These are phyloP conservation scores for Penicillium carneum DNA, from an alignment of 2,329 filamentous ascomycete species.

Conservation along the genomic window DNA sequence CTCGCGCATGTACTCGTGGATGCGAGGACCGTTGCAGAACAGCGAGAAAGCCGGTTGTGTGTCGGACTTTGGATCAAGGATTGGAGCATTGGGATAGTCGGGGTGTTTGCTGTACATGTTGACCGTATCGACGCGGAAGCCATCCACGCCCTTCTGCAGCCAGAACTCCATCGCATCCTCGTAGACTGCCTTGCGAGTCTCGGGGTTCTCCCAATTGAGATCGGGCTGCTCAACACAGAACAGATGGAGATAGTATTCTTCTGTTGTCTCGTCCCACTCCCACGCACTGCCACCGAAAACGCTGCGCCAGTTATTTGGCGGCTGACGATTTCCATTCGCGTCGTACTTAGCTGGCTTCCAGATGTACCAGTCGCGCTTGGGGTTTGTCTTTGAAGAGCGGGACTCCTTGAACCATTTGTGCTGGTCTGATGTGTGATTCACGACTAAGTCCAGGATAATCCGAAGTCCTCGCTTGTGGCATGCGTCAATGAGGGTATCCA, in stretches of 20 bases:
- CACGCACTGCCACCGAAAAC: conserved; percentile 69
- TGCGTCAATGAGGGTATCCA: conserved; percentile 64
- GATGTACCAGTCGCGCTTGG: conserved; percentile 72
- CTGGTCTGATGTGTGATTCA: conserved; percentile 75
- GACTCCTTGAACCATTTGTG: conserved; percentile 74
- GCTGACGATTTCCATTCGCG: conserved; percentile 63
- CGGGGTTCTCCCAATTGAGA: conserved; percentile 76
- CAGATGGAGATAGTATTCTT: conserved; percentile 76
- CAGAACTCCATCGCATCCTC: conserved; percentile 75
- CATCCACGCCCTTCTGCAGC: conserved; percentile 73
- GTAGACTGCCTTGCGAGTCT: conserved; percentile 70
- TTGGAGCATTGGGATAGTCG: conserved; percentile 63
- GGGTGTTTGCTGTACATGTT: conserved; percentile 65
- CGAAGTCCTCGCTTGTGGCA: conserved; percentile 68
- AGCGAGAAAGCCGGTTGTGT: conserved; percentile 63
- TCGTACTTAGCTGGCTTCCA: conserved; percentile 57
- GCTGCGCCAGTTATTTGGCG: conserved; percentile 75
- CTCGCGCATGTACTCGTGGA: conserved; percentile 72
- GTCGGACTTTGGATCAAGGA: conserved; percentile 56
- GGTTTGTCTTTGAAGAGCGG: conserved; percentile 61
- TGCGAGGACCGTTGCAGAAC: conserved; percentile 72
- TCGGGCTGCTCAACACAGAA: conserved; percentile 77
- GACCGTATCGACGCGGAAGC: conserved; percentile 72
- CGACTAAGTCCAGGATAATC: conserved; percentile 74
- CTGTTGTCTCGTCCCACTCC: conserved; percentile 72